These are phyloP conservation scores for Beauveria sp. DNA, from an alignment of 2,329 filamentous ascomycete species.

Conservation along the genomic window DNA sequence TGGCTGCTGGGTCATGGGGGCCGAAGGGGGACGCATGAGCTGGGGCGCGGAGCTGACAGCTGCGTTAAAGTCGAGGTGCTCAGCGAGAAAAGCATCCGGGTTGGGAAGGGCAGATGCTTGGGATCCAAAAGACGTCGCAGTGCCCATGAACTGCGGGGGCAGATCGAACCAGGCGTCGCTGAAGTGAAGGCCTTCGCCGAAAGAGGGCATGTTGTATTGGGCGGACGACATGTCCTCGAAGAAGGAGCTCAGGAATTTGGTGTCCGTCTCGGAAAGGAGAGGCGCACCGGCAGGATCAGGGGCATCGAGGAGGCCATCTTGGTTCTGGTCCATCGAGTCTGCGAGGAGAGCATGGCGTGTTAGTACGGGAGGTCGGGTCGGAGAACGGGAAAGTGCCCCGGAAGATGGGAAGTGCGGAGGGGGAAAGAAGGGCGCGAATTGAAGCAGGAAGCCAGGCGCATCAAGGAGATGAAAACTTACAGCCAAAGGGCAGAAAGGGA, in stretches of 20 bases:
- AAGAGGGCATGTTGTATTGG: slow-evolving; percentile 41
- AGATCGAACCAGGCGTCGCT: slow-evolving; percentile 49
- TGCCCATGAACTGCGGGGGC: slow-evolving; percentile 59
- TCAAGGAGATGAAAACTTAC: slow-evolving; percentile 38
- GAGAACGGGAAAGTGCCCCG: not conserved
- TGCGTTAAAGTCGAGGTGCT: slow-evolving; percentile 9
- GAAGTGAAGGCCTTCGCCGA: slow-evolving; percentile 43
- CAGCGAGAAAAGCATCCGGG: slow-evolving; percentile 15
- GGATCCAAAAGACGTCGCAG: slow-evolving; percentile 55
- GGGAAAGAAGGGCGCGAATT: not conserved
- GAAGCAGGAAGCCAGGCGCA: slow-evolving; percentile 1
- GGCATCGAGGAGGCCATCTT: slow-evolving; percentile 43
- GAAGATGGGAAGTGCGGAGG: not conserved
- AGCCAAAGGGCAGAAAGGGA: slow-evolving; percentile 57
- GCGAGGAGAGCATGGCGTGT: not conserved
- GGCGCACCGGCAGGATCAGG: slow-evolving; percentile 59
- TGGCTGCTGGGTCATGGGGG: slow-evolving; percentile 19
- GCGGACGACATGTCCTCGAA: slow-evolving; percentile 48
- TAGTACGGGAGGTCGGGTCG: slow-evolving; percentile 8
- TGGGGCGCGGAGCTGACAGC: slow-evolving; percentile 6
- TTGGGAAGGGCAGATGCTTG: slow-evolving; percentile 25
- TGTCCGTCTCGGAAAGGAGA: slow-evolving; percentile 56
- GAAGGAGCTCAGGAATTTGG: slow-evolving; percentile 49
- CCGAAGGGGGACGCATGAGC: slow-evolving; percentile 30
- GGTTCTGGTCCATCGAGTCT: slow-evolving; percentile 39